phyloP scores from a whole-genome alignment of 1,139 yeast species.

The Yamadazyma songkhlaensis region DNA sequence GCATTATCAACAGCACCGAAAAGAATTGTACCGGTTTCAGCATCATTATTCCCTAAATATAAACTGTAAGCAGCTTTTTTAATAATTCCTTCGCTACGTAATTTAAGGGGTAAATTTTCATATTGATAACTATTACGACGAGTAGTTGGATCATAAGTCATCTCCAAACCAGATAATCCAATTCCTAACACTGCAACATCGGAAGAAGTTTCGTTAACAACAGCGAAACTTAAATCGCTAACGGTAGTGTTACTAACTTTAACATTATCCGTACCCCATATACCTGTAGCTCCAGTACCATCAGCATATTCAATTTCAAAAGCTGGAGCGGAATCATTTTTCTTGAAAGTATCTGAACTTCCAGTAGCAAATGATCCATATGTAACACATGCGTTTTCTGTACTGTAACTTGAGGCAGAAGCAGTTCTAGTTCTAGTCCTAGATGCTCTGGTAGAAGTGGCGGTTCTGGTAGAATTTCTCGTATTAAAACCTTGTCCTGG shows the following conservation, averaged over 20 bases:
- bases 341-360: background rate
- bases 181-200: constrained; percentile 53
- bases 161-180: constrained; percentile 41
- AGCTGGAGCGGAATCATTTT: constrained; percentile 1
- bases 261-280: constrained; percentile 39
- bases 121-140: constrained; percentile 12
- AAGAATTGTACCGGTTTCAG: constrained; percentile 42
- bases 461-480: background rate
- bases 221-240: constrained; percentile 46
- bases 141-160: constrained; percentile 31
- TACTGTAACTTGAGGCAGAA: background rate
- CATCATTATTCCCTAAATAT: constrained; percentile 30
- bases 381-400: background rate
- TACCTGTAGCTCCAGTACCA: constrained; percentile 1
- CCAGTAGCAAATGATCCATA: constrained; percentile 1
- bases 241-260: constrained; percentile 45
- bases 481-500: background rate
- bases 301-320: constrained; percentile 36
- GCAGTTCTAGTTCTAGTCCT: background rate
- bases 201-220: constrained; percentile 42
- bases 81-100: constrained; percentile 24
- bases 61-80: constrained; percentile 24
- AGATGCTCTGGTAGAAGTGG: background rate
- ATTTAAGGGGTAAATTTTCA: constrained; percentile 22
- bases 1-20: constrained; percentile 22